Evolutionary conservation across 441 rosid species (phyloP).

Genomic region (Lepidium campestre): DNA sequence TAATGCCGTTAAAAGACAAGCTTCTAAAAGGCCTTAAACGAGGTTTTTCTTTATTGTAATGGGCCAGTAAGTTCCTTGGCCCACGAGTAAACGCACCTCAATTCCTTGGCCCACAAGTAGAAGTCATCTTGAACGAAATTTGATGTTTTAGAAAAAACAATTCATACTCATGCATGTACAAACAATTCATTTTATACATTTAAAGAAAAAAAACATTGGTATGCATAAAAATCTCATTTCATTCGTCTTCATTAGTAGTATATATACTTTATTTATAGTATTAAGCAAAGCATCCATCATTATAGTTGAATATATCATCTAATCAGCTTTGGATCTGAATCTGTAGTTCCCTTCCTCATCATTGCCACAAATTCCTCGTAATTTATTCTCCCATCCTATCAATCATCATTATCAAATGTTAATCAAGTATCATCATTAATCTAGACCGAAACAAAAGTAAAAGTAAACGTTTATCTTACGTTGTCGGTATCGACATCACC

Average conservation of each 20-base stretch:
- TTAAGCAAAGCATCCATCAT: slow-evolving; percentile 1
- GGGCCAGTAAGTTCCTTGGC: not conserved
- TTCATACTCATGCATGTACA: not conserved
- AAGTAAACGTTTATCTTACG: slow-evolving; percentile 23
- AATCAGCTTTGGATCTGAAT: slow-evolving; percentile 26
- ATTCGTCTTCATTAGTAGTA: not conserved
- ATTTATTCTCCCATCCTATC: slow-evolving; percentile 56
- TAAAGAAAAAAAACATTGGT: not conserved
- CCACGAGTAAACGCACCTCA: no score
- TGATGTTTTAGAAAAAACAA: no score
- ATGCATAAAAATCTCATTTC: not conserved
- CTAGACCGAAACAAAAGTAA: no score
- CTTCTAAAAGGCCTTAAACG: not conserved
- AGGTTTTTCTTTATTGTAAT: not conserved
- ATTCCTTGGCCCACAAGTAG: no score
- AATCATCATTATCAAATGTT: not conserved
- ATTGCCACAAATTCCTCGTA: slow-evolving; percentile 57
- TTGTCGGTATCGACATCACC: slow-evolving; percentile 60
- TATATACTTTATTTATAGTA: not conserved
- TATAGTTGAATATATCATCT: slow-evolving; percentile 11
- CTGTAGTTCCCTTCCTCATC: slow-evolving; percentile 56
- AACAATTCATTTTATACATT: not conserved
- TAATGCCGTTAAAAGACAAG: not conserved
- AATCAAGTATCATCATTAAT: not conserved
- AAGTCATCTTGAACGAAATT: no score